phyloP scores from a whole-genome alignment of 2,329 filamentous ascomycete genomes.

The Diaporthe destruens region DNA sequence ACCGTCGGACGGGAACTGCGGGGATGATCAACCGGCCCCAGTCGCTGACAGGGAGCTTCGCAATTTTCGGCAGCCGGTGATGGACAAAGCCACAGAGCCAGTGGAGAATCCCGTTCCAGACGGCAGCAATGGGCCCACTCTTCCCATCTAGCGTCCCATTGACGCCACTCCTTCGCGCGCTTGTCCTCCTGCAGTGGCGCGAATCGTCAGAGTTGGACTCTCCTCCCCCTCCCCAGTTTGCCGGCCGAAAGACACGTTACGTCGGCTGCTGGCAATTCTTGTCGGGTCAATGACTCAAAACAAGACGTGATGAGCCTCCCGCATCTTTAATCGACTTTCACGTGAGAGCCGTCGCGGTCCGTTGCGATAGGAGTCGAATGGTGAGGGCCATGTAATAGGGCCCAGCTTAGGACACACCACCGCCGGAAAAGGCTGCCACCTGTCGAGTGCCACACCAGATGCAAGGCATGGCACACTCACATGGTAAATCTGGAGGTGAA shows the following conservation, averaged over 20 bases:
- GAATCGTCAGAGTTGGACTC: conserved; percentile 4
- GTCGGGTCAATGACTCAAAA: conserved; percentile 22
- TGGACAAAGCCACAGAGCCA: conserved; percentile 10
- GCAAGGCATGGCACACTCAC: conserved; percentile 16
- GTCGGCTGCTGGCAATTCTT: background rate
- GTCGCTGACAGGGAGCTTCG: conserved; percentile 9
- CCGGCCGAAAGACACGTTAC: conserved; percentile 32
- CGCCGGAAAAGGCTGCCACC: conserved; percentile 9
- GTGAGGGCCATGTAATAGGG: conserved; percentile 15
- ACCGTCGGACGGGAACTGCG: conserved; percentile 15
- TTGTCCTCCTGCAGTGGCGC: conserved; percentile 8
- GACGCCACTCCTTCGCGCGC: conserved; percentile 19
- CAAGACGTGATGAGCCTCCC: background rate
- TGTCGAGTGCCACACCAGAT: conserved; percentile 16
- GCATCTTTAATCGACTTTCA: background rate
- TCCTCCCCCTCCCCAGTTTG: background rate
- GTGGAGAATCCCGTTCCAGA: conserved; percentile 22
- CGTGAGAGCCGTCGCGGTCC: background rate
- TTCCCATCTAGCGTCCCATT: conserved; percentile 28
- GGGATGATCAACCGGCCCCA: conserved; percentile 16
- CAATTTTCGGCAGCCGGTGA: conserved; percentile 19
- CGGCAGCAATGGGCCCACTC: conserved; percentile 26
- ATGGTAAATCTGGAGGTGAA: background rate
- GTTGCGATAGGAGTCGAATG: background rate
- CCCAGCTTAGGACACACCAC: conserved; percentile 25